Conservation (phyloP, 2,329 filamentous ascomycete species). For the Huntiella omanensis region DNA sequence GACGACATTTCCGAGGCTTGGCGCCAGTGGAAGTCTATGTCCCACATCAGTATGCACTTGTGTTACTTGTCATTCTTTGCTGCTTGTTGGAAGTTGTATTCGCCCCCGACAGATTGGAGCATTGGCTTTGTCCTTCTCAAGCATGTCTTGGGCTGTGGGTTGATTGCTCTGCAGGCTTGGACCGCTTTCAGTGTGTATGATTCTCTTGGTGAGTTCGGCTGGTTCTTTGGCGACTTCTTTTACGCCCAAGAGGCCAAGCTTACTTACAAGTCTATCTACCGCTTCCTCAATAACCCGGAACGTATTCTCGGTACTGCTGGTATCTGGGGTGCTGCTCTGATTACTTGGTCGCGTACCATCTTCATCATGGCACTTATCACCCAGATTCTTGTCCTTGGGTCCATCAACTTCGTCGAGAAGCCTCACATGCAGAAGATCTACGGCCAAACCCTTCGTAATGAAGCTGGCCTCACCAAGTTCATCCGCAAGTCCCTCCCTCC, state of each 20-base stretch:
- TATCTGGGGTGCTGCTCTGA: slow-evolving; percentile 86
- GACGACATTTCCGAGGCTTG: slow-evolving; percentile 82
- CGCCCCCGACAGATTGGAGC: slow-evolving; percentile 66
- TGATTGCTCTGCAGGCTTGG: slow-evolving; percentile 82
- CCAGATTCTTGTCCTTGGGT: slow-evolving; percentile 67
- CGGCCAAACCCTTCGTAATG: slow-evolving; percentile 60
- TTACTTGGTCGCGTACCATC: slow-evolving; percentile 74
- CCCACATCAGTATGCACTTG: slow-evolving; percentile 81
- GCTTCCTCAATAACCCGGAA: slow-evolving; percentile 94
- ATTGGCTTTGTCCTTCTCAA: slow-evolving; percentile 72
- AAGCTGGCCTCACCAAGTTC: slow-evolving; percentile 83
- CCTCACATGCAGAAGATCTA: slow-evolving; percentile 99
- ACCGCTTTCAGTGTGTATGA: slow-evolving; percentile 86
- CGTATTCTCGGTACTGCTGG: slow-evolving; percentile 82
- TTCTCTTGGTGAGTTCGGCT: slow-evolving; percentile 89
- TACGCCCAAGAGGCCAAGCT: slow-evolving; percentile 76
- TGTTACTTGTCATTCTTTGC: slow-evolving; percentile 78
- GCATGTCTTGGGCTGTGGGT: slow-evolving; percentile 63
- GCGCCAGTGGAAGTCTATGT: slow-evolving; percentile 94
- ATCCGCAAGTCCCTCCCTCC: slow-evolving; percentile 65
- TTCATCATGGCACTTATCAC: slow-evolving; percentile 73
- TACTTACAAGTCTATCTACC: slow-evolving; percentile 93
- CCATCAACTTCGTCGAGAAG: slow-evolving; percentile 84
- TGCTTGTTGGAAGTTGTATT: slow-evolving; percentile 93
- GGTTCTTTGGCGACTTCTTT: slow-evolving; percentile 99